These are phyloP conservation scores for Venturia oleaginea DNA, from an alignment of 2,329 filamentous ascomycete genomes.

Conservation along the genomic window DNA sequence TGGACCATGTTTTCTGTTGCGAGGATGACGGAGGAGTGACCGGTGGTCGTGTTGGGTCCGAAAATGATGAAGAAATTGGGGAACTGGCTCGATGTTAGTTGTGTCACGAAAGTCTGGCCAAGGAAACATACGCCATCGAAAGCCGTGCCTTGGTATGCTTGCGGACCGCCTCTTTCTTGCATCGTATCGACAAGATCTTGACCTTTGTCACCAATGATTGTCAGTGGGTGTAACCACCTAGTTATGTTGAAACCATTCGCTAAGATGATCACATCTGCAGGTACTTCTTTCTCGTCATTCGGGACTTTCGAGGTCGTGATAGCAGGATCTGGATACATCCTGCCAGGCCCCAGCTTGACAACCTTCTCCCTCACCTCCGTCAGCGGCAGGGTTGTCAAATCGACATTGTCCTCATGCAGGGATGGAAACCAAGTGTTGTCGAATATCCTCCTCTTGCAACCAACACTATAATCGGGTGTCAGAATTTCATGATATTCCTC, in stretches of 20 bases:
- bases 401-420: constrained; percentile 44
- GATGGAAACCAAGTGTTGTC: constrained; percentile 47
- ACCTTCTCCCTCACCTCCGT: constrained; percentile 39
- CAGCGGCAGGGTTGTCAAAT: constrained; percentile 44
- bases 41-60: constrained; percentile 54
- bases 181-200: constrained; percentile 47
- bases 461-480: constrained; percentile 52
- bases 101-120: not conserved
- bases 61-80: constrained; percentile 58
- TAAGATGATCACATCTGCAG: constrained; percentile 52
- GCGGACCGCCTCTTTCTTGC: constrained; percentile 49
- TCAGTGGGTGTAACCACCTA: constrained; percentile 44
- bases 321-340: constrained; percentile 31
- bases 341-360: constrained; percentile 43
- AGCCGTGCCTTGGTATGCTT: constrained; percentile 51
- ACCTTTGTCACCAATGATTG: constrained; percentile 43
- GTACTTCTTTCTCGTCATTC: constrained; percentile 33
- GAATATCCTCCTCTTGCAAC: constrained; percentile 56
- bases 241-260: constrained; percentile 54
- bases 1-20: constrained; percentile 53
- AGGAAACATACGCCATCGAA: constrained; percentile 40
- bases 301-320: constrained; percentile 14
- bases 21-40: constrained; percentile 52
- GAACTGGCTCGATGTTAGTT: constrained; percentile 22
- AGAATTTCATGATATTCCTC: constrained; percentile 52